Conservation (phyloP, 2,329 filamentous ascomycete genomes). For the Venturia asperata region DNA sequence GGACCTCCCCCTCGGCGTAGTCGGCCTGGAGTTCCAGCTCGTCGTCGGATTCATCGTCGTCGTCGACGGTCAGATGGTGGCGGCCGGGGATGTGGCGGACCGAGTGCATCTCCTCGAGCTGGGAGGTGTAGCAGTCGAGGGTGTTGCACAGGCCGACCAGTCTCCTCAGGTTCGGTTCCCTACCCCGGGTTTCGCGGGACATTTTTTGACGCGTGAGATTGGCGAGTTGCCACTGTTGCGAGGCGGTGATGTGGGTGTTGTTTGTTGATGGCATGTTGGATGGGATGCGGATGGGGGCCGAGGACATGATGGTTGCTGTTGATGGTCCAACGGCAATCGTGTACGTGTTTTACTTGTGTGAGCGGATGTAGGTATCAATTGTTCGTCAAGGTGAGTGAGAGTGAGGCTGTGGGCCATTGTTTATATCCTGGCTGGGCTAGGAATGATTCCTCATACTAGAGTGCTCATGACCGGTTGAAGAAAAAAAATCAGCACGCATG, state of each 20-base stretch:
- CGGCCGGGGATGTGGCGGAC: background rate
- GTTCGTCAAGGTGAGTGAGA: too few species aligned
- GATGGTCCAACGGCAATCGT: too few species aligned
- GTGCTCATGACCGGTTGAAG: too few species aligned
- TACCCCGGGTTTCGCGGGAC: background rate
- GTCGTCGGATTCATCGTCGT: constrained; percentile 5
- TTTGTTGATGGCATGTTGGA: background rate
- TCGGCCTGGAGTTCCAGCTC: background rate
- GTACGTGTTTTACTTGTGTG: too few species aligned
- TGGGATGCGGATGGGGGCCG: background rate
- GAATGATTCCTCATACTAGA: background rate
- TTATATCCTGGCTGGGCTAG: background rate
- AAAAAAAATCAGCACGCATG: background rate
- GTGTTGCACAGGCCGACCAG: constrained; percentile 10
- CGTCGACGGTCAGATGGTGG: background rate
- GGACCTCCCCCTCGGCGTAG: background rate
- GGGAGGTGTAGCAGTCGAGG: constrained; percentile 7
- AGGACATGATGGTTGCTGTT: background rate
- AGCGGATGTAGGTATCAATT: too few species aligned
- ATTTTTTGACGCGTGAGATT: background rate
- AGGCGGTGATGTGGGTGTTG: constrained; percentile 3
- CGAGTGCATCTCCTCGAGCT: background rate
- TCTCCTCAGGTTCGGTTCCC: constrained; percentile 8
- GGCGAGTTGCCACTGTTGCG: constrained; percentile 5
- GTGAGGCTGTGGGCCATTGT: background rate